A percentile compares a stretch with the other conserved stretches of the same genome.
These are phyloP conservation scores for Talaromyces sp. DNA, from an alignment of 2,329 filamentous ascomycete species.

Conservation along the genomic window DNA sequence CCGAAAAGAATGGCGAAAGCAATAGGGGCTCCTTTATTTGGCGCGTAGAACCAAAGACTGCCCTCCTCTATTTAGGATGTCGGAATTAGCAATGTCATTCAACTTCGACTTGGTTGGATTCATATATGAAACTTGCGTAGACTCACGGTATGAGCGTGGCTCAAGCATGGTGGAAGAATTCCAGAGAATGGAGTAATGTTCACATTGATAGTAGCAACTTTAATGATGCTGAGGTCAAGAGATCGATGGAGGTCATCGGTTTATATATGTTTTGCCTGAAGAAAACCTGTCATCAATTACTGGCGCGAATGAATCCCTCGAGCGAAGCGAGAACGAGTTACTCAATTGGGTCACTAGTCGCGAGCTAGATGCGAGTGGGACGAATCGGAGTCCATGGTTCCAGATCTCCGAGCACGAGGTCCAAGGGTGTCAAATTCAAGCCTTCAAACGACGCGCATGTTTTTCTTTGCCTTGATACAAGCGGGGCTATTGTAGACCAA, in stretches of 20 bases:
- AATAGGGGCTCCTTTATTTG: constrained; percentile 46
- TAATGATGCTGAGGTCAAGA: too few species aligned
- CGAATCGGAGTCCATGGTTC: background rate
- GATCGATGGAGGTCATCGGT: background rate
- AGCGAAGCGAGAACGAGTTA: constrained; percentile 23
- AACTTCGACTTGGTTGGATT: background rate
- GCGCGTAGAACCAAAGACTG: constrained; percentile 45
- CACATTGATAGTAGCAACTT: too few species aligned
- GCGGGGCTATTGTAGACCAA: background rate
- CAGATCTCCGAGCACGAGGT: constrained; percentile 12
- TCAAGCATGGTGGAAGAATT: constrained; percentile 4
- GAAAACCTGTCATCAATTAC: background rate
- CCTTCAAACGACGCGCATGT: background rate
- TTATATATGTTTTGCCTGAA: background rate
- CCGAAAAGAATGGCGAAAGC: constrained; percentile 45
- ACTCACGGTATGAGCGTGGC: constrained; percentile 30
- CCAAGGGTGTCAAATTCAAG: background rate
- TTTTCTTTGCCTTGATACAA: constrained; percentile 1
- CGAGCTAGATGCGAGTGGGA: constrained; percentile 1
- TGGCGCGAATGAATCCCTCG: background rate
- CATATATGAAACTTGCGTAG: constrained; percentile 12
- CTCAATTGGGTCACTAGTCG: constrained; percentile 14
- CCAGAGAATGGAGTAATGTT: too few species aligned
- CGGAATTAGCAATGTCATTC: background rate
- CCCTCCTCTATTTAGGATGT: constrained; percentile 28